phyloP scores from a whole-genome alignment of 352 stramenopile genomes.

The Pelagophyceae sp. region DNA sequence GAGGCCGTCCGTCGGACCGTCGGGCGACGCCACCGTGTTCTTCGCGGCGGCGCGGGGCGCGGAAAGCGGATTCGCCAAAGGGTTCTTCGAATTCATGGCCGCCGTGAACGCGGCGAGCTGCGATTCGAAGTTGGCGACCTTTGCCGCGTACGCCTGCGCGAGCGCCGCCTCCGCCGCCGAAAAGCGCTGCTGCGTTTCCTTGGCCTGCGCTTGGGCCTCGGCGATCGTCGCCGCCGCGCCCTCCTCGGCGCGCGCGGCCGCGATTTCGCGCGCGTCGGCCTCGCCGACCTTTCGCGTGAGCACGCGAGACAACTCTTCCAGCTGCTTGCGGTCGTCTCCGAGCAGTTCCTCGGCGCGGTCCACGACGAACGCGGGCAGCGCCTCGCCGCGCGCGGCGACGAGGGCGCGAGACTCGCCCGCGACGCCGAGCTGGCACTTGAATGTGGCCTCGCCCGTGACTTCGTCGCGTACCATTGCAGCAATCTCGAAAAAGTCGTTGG shows the following conservation, averaged over 20 bases:
- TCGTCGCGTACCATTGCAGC: slow-evolving; percentile 59
- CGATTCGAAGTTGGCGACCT: slow-evolving; percentile 45
- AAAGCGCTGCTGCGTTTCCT: background rate
- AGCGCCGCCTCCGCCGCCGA: background rate
- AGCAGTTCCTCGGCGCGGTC: slow-evolving; percentile 53
- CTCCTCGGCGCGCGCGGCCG: background rate
- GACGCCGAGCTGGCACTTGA: slow-evolving; percentile 53
- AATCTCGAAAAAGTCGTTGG: slow-evolving; percentile 53
- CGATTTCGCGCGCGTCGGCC: background rate
- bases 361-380: slow-evolving; percentile 49
- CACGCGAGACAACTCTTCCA: slow-evolving; percentile 49
- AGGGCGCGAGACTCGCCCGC: slow-evolving; percentile 66
- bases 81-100: too few relatives aligned
- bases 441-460: slow-evolving; percentile 55
- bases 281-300: slow-evolving; percentile 47
- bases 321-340: slow-evolving; percentile 50
- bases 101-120: slow-evolving; percentile 10
- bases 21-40: background rate
- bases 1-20: too few relatives aligned
- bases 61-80: too few relatives aligned
- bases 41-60: slow-evolving; percentile 42
- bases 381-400: slow-evolving; percentile 44
- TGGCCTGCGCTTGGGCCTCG: background rate
- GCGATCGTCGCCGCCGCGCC: background rate
- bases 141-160: slow-evolving; percentile 38